These are phyloP conservation scores for Plasmodium berghei DNA, from an alignment of 169 alveolate genomes.

Conservation along the genomic window DNA sequence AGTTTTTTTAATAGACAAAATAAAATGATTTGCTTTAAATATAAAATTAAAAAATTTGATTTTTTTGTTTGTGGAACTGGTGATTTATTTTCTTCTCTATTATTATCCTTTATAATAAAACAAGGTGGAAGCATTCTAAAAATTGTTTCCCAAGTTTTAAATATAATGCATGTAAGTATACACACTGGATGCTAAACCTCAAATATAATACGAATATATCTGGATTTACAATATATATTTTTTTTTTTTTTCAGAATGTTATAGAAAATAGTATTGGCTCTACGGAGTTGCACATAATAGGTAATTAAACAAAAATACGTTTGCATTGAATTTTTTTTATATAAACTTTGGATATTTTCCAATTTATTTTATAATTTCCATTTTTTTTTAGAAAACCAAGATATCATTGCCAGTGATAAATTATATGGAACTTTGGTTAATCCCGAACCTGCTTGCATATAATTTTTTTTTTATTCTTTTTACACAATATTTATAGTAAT, in stretches of 20 bases:
- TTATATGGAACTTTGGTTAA: conserved; percentile 23
- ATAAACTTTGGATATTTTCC: not conserved
- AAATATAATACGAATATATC: not conserved
- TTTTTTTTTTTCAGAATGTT: conserved; percentile 38
- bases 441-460: conserved; percentile 33
- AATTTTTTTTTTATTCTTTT: not conserved
- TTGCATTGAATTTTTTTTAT: conserved; percentile 2
- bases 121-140: conserved; percentile 44
- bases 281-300: conserved; percentile 58
- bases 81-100: conserved; percentile 48
- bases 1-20: conserved; percentile 23
- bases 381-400: conserved; percentile 69
- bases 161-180: conserved; percentile 51
- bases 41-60: conserved; percentile 25
- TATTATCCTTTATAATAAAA: conserved; percentile 40
- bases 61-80: conserved; percentile 46
- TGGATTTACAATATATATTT: not conserved
- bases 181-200: no score
- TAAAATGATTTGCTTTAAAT: conserved; percentile 29
- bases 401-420: conserved; percentile 69
- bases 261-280: conserved; percentile 38
- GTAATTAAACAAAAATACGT: conserved; percentile 1
- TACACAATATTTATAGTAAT: conserved; percentile 14
- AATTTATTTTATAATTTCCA: not conserved
- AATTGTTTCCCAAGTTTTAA: conserved; percentile 55